phyloP scores from a whole-genome alignment of 106 monocot genomes.

The Platanthera guangdongensis region DNA sequence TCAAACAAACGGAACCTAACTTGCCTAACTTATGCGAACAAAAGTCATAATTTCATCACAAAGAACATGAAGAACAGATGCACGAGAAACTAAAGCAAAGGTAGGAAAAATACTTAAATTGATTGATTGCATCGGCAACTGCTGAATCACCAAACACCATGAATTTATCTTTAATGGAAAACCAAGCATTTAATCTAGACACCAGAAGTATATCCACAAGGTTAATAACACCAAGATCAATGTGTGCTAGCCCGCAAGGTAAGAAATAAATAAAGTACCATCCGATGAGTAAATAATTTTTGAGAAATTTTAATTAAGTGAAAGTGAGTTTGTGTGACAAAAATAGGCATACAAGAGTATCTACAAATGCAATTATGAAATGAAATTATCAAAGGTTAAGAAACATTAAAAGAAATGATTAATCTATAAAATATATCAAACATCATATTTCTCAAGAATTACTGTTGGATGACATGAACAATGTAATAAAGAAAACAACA shows the following conservation, averaged over 20 bases:
- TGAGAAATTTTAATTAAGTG: too few relatives aligned
- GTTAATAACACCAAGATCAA: conserved; percentile 39
- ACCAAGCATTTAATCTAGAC: conserved; percentile 26
- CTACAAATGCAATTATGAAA: background rate
- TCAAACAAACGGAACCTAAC: too few relatives aligned
- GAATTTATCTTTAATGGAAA: conserved; percentile 51
- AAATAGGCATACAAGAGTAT: too few relatives aligned
- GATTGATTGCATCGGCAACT: conserved; percentile 50
- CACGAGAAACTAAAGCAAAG: background rate
- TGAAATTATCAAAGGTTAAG: too few relatives aligned
- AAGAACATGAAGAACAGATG: background rate
- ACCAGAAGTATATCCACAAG: conserved; percentile 43
- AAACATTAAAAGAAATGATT: background rate
- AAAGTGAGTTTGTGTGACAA: too few relatives aligned
- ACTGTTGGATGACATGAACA: too few relatives aligned
- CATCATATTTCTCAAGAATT: too few relatives aligned
- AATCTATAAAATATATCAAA: background rate
- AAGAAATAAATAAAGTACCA: background rate
- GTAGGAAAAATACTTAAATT: conserved; percentile 53
- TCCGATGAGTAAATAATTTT: too few relatives aligned
- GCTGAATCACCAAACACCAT: conserved; percentile 65
- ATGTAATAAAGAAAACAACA: too few relatives aligned
- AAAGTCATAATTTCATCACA: background rate
- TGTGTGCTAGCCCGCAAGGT: conserved; percentile 42
- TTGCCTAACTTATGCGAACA: too few relatives aligned